Conservation (phyloP, 2,329 filamentous ascomycete genomes). For the Talaromyces rugulosus region DNA sequence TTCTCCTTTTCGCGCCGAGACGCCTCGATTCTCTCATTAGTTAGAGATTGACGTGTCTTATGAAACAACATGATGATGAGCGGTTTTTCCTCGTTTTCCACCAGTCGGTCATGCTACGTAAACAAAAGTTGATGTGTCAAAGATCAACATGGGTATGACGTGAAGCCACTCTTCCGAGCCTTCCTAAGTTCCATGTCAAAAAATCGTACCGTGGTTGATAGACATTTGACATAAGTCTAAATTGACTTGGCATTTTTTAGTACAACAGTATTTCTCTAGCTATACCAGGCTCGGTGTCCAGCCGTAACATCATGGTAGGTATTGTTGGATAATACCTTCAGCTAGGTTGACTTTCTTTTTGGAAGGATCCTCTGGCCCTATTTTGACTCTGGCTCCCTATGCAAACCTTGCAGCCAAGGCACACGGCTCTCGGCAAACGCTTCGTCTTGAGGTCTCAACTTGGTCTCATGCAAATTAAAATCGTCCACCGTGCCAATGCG, state of each 20-base stretch:
- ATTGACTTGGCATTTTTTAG: no score
- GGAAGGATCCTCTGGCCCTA: not conserved
- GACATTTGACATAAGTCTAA: not conserved
- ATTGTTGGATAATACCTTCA: not conserved
- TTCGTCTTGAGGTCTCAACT: not conserved
- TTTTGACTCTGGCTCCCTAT: not conserved
- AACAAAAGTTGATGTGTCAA: not conserved
- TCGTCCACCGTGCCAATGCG: slow-evolving; percentile 5
- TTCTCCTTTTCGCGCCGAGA: slow-evolving; percentile 3
- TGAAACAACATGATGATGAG: slow-evolving; percentile 7
- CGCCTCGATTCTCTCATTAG: not conserved
- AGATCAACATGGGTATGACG: not conserved
- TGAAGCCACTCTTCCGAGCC: not conserved
- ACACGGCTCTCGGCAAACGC: not conserved
- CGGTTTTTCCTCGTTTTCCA: not conserved
- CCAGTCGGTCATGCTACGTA: not conserved
- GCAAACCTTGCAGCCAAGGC: not conserved
- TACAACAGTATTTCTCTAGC: not conserved
- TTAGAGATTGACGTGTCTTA: slow-evolving; percentile 3
- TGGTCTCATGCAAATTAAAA: slow-evolving; percentile 5
- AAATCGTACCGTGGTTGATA: not conserved
- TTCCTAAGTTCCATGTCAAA: not conserved
- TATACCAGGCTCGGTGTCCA: not conserved
- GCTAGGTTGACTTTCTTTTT: not conserved
- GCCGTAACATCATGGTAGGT: not conserved